These are phyloP conservation scores for Trametes elegans DNA, from an alignment of 768 basidiomycete genomes.

Conservation along the genomic window DNA sequence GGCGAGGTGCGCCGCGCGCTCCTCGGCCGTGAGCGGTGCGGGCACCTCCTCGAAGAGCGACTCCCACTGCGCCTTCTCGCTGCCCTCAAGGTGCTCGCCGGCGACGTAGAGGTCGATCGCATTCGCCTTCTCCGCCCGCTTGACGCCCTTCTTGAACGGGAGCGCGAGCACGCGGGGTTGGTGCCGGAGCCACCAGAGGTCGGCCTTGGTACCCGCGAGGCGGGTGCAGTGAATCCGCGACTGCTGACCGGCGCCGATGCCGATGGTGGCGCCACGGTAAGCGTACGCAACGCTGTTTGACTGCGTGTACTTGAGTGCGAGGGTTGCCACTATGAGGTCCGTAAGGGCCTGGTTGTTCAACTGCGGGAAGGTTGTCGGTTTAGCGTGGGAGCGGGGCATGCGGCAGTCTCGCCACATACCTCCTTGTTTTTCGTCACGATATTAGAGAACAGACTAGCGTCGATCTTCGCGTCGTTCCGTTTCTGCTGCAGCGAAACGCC, in stretches of 20 bases:
- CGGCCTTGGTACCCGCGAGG: constrained; percentile 96
- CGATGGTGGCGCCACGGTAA: constrained; percentile 86
- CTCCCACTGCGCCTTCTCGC: constrained; percentile 92
- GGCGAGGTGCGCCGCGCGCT: constrained; percentile 71
- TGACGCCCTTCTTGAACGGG: constrained; percentile 96
- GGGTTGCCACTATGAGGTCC: constrained; percentile 95
- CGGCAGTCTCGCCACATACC: constrained; percentile 40
- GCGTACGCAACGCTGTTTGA: constrained; percentile 99
- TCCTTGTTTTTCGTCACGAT: constrained; percentile 87
- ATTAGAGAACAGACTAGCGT: constrained; percentile 77
- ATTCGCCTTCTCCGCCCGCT: constrained; percentile 97
- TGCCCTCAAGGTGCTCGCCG: constrained; percentile 83
- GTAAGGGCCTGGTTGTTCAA: constrained; percentile 72
- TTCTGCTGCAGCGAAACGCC: constrained; percentile 88
- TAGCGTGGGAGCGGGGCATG: not conserved
- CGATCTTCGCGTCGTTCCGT: constrained; percentile 88
- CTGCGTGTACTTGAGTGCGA: constrained; percentile 97
- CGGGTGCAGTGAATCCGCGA: constrained; percentile 99
- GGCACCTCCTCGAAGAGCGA: constrained; percentile 75
- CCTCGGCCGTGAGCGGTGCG: constrained; percentile 58
- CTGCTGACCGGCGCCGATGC: constrained; percentile 96
- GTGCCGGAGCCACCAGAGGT: constrained; percentile 98
- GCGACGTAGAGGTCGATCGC: constrained; percentile 96
- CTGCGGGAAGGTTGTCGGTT: constrained; percentile 38
- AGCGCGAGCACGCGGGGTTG: constrained; percentile 90